phyloP scores from a whole-genome alignment of 768 basidiomycete genomes.

The Cystoderma amianthinum region DNA sequence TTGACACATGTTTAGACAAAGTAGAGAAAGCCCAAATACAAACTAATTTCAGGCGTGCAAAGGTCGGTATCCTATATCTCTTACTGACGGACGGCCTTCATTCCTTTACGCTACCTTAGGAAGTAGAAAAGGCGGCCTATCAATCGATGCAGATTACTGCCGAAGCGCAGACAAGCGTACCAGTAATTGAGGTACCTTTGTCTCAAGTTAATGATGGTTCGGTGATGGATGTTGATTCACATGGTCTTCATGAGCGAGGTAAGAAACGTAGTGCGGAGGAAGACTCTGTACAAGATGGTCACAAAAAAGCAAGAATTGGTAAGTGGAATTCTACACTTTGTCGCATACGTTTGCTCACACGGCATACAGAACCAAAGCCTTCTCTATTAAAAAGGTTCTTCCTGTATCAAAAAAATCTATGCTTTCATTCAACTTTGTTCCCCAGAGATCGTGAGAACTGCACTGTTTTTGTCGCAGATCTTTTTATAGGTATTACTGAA shows the following conservation, averaged over 20 bases:
- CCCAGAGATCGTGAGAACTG: slow-evolving; percentile 90
- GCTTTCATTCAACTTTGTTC: not conserved
- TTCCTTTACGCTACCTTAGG: slow-evolving; percentile 29
- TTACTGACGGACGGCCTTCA: not conserved
- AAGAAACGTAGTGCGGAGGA: slow-evolving; percentile 61
- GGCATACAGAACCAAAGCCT: slow-evolving; percentile 32
- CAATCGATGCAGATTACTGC: slow-evolving; percentile 39
- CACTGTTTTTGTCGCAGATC: slow-evolving; percentile 80
- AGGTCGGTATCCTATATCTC: slow-evolving; percentile 31
- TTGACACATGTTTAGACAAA: slow-evolving; percentile 56
- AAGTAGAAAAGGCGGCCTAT: slow-evolving; percentile 52
- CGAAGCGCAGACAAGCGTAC: slow-evolving; percentile 28
- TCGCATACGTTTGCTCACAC: not conserved
- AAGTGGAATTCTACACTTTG: not conserved
- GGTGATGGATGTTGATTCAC: slow-evolving; percentile 35
- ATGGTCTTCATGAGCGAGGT: slow-evolving; percentile 22
- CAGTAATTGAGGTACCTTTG: slow-evolving; percentile 19
- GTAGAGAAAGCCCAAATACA: slow-evolving; percentile 59
- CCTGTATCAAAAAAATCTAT: slow-evolving; percentile 7
- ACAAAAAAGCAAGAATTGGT: slow-evolving; percentile 64
- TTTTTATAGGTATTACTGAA: slow-evolving; percentile 51
- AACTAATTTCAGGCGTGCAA: slow-evolving; percentile 55
- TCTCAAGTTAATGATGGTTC: slow-evolving; percentile 5
- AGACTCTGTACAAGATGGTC: slow-evolving; percentile 19
- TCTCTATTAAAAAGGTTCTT: slow-evolving; percentile 57